Evolutionary conservation across 2,329 filamentous ascomycete species (phyloP).

Genomic region (Tolypocladium ovalisporum): DNA sequence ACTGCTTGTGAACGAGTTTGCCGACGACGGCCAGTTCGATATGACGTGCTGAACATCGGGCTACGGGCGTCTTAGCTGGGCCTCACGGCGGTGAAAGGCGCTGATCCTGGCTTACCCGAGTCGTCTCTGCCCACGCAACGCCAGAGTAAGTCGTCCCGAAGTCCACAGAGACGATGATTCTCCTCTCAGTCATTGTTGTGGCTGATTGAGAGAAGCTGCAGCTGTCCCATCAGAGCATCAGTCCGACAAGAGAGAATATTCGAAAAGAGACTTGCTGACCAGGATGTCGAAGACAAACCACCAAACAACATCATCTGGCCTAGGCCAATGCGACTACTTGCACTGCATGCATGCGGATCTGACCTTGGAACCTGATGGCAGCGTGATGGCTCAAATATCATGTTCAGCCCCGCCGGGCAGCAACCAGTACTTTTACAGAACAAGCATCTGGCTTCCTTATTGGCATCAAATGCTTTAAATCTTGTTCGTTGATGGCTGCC

Average conservation of each 20-base stretch:
- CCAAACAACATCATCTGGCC: neutral
- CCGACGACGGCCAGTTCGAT: constrained; percentile 31
- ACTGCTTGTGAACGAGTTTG: constrained; percentile 19
- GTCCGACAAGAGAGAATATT: neutral
- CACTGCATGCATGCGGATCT: neutral
- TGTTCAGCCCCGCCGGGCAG: neutral
- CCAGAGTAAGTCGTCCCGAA: constrained; percentile 48
- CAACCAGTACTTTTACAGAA: neutral
- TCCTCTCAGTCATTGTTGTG: constrained; percentile 21
- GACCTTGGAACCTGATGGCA: neutral
- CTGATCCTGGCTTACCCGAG: constrained; percentile 15
- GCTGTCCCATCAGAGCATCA: neutral
- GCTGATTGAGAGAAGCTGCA: neutral
- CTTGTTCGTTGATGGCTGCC: neutral
- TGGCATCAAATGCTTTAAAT: neutral
- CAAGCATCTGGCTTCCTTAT: neutral
- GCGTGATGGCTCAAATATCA: neutral
- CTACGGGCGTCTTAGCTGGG: constrained; percentile 14
- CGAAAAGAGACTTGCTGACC: neutral
- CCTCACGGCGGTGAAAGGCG: neutral
- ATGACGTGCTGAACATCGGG: constrained; percentile 30
- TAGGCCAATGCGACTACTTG: neutral
- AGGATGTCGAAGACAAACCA: neutral
- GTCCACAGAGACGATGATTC: constrained; percentile 41
- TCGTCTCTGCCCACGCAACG: constrained; percentile 39